These are phyloP conservation scores for Tetracentron sinense DNA, from an alignment of 164 flowering plant genomes.

Conservation along the genomic window DNA sequence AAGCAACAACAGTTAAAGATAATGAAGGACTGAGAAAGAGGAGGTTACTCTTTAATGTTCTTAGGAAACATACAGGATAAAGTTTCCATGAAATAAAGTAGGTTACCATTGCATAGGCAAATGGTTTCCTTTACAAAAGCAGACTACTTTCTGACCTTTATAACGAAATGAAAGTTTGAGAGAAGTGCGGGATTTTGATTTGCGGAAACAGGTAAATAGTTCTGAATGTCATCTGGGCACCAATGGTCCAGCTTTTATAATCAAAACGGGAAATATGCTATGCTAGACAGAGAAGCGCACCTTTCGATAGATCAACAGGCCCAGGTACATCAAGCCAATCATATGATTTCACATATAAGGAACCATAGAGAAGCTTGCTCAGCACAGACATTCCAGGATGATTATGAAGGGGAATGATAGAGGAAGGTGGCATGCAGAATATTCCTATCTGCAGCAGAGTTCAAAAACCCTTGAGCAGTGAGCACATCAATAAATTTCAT, in stretches of 20 bases:
- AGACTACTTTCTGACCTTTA: neutral
- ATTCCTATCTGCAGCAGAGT: constrained; percentile 71
- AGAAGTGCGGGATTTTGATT: too few species aligned
- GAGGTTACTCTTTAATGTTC: too few species aligned
- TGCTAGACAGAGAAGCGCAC: constrained; percentile 29
- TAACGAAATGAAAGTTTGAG: too few species aligned
- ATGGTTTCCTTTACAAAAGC: neutral
- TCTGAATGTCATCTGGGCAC: neutral
- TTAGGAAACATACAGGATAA: neutral
- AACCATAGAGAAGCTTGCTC: constrained; percentile 91
- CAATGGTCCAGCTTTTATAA: neutral
- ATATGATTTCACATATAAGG: constrained; percentile 69
- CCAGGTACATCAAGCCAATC: constrained; percentile 78
- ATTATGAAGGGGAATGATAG: constrained; percentile 88
- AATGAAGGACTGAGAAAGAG: too few species aligned
- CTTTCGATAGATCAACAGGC: constrained; percentile 53
- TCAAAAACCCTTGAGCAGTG: neutral
- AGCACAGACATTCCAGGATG: constrained; percentile 99
- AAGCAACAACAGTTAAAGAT: too few species aligned
- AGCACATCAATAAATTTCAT: neutral
- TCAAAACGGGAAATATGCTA: neutral
- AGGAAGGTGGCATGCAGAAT: constrained; percentile 90
- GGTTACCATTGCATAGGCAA: neutral
- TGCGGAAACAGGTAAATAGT: too few species aligned
- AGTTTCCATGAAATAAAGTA: neutral